Conservation (phyloP, 768 basidiomycete genomes). For the Suillus fuscotomentosus region DNA sequence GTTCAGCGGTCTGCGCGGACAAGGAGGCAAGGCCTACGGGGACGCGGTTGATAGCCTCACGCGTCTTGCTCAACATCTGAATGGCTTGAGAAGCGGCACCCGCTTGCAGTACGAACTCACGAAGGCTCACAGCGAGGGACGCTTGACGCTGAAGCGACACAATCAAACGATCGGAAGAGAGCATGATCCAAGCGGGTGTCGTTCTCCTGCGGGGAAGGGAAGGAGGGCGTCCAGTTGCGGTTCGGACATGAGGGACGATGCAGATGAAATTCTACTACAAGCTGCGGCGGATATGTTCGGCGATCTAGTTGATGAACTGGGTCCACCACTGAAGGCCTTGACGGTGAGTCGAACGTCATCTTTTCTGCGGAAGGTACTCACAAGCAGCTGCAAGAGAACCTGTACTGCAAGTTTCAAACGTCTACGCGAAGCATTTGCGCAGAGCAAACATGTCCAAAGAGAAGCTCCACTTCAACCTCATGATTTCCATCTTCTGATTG, state of each 20-base stretch:
- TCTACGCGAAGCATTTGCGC: constrained; percentile 65
- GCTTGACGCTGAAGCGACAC: constrained; percentile 32
- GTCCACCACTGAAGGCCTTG: constrained; percentile 71
- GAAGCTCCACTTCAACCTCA: constrained; percentile 43
- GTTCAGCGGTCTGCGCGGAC: constrained; percentile 33
- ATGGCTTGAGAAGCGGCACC: constrained; percentile 83
- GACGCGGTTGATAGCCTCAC: constrained; percentile 87
- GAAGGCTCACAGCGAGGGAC: constrained; percentile 52
- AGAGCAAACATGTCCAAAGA: constrained; percentile 30
- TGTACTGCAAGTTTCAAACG: constrained; percentile 60
- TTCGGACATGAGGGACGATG: constrained; percentile 41
- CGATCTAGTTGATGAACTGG: constrained; percentile 75
- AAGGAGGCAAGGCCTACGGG: constrained; percentile 54
- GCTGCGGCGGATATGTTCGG: constrained; percentile 76
- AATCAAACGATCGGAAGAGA: constrained; percentile 17
- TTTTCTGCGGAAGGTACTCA: constrained; percentile 4
- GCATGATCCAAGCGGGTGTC: constrained; percentile 5
- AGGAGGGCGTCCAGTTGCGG: constrained; percentile 27
- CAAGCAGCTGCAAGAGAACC: constrained; percentile 41
- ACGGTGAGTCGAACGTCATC: constrained; percentile 48
- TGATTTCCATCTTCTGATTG: constrained; percentile 65
- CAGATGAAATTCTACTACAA: constrained; percentile 34
- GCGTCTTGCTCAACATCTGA: constrained; percentile 90
- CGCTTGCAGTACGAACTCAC: constrained; percentile 82
- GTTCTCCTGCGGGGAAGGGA: constrained; percentile 15